Percentiles rank a stretch among this genome's conserved stretches.
Conservation (phyloP, 1,139 yeast genomes). For the Diutina scorzettiae region DNA sequence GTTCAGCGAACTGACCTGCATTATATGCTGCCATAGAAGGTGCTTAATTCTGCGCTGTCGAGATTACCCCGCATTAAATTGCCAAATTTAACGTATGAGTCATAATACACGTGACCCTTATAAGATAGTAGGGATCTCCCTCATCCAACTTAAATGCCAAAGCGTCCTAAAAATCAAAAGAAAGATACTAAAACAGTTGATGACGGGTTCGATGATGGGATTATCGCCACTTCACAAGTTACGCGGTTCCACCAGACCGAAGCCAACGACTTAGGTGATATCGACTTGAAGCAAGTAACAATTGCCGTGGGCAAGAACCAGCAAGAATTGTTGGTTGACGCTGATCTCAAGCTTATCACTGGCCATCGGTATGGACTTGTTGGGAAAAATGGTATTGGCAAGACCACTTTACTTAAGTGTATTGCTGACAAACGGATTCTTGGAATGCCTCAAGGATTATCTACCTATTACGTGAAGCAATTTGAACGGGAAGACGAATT, state of each 20-base stretch:
- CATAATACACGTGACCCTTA: too few species aligned
- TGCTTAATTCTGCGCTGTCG: neutral
- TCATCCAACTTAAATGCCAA: too few species aligned
- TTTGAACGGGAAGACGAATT: neutral
- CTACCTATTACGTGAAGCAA: neutral
- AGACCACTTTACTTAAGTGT: constrained; percentile 2
- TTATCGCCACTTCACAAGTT: neutral
- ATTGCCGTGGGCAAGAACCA: neutral
- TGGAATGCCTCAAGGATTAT: neutral
- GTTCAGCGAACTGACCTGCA: too few species aligned
- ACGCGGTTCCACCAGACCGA: neutral
- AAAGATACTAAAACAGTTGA: neutral
- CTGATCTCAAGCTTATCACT: neutral
- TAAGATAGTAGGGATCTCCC: too few species aligned
- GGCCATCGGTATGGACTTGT: constrained; percentile 1
- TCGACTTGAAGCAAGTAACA: neutral
- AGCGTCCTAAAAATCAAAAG: neutral
- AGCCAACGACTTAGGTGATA: neutral
- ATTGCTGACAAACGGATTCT: neutral
- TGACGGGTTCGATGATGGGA: neutral
- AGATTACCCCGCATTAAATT: too few species aligned
- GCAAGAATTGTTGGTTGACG: neutral
- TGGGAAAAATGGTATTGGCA: constrained; percentile 5
- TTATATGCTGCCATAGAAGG: too few species aligned
- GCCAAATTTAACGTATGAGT: too few species aligned